phyloP scores from a whole-genome alignment of 164 flowering plant species.

The Berberis vulgaris region DNA sequence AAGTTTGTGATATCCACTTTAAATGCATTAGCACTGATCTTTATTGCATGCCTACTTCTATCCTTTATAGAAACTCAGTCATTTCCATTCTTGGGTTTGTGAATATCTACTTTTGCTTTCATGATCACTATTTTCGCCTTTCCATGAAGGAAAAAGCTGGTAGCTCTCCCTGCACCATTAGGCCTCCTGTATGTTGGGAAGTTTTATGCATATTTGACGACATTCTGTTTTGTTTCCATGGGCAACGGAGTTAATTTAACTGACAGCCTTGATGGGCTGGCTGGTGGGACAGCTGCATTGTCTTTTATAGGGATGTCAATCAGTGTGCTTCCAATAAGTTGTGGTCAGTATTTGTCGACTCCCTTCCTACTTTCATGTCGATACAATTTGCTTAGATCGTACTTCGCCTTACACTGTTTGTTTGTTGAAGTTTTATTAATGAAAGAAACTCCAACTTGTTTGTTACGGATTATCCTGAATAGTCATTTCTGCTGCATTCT shows the following conservation, averaged over 20 bases:
- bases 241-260: slow-evolving; percentile 65
- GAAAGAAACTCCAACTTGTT: not conserved
- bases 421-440: not conserved
- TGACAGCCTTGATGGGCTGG: slow-evolving; percentile 91
- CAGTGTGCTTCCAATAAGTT: slow-evolving; percentile 84
- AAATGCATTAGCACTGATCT: no score
- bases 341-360: slow-evolving; percentile 41
- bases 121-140: slow-evolving; percentile 5
- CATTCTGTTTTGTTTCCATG: slow-evolving; percentile 79
- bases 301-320: slow-evolving; percentile 86
- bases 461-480: not conserved
- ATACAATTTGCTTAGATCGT: no score
- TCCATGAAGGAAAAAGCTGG: slow-evolving; percentile 75
- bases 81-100: not conserved
- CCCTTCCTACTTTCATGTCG: not conserved
- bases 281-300: slow-evolving; percentile 84
- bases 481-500: slow-evolving; percentile 1
- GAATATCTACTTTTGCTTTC: not conserved
- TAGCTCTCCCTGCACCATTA: slow-evolving; percentile 77
- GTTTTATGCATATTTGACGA: slow-evolving; percentile 44
- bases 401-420: not conserved
- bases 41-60: not conserved
- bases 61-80: not conserved
- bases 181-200: slow-evolving; percentile 70
- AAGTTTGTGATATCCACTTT: no score